Percentiles rank a stretch among this genome's conserved stretches.
These are phyloP conservation scores for Phaeosphaeriaceae sp. DNA, from an alignment of 2,329 filamentous ascomycete species.

Conservation along the genomic window DNA sequence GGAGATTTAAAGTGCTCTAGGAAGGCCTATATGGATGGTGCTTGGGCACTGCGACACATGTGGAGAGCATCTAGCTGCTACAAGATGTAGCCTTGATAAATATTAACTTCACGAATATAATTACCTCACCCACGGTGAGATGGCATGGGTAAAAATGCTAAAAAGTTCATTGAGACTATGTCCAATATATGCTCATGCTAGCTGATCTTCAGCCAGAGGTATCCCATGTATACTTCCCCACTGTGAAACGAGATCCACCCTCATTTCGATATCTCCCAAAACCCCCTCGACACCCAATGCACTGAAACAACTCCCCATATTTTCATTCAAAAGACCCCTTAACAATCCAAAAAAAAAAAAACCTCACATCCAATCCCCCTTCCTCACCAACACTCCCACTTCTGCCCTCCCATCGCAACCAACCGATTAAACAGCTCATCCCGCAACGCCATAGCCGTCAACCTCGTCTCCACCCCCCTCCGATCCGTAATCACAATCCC, in stretches of 20 bases:
- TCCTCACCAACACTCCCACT: conserved; percentile 77
- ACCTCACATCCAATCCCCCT: too few relatives aligned
- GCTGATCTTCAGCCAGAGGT: conserved; percentile 1
- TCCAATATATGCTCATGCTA: background rate
- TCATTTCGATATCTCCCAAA: background rate
- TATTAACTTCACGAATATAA: background rate
- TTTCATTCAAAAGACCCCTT: too few relatives aligned
- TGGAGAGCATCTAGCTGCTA: conserved; percentile 1
- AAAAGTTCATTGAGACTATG: background rate
- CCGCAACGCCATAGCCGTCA: conserved; percentile 74
- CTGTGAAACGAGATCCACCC: background rate
- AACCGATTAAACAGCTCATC: conserved; percentile 84
- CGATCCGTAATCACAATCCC: conserved; percentile 71
- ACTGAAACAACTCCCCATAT: too few relatives aligned
- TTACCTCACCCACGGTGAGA: background rate
- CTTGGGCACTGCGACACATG: background rate
- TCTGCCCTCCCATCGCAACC: conserved; percentile 77
- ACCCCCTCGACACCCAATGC: too few relatives aligned
- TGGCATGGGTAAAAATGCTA: background rate
- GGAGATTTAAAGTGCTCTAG: background rate
- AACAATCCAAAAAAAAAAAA: too few relatives aligned
- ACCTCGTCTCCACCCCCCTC: conserved; percentile 61
- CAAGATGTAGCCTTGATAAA: background rate
- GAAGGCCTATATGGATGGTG: background rate
- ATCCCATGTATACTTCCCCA: conserved; percentile 6